Percentiles rank a stretch among this genome's conserved stretches.
Evolutionary conservation across 345 rosid species (phyloP).

Genomic region (Acer negundo): DNA sequence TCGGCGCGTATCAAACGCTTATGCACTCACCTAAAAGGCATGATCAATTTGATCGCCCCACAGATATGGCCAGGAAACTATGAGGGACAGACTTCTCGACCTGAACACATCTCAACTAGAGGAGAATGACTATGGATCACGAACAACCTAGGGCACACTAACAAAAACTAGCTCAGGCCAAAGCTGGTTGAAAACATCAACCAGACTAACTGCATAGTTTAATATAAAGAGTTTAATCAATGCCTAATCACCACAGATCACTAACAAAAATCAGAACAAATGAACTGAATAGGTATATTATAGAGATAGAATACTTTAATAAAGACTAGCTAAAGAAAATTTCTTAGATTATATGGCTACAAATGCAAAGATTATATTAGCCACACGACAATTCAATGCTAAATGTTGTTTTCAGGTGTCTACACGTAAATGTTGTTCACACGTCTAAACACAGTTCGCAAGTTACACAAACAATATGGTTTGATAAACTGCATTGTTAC

Average conservation of each 20-base stretch:
- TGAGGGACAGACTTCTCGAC: background rate
- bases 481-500: background rate
- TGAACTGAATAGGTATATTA: background rate
- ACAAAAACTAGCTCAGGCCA: background rate
- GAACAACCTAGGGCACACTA: too few relatives aligned
- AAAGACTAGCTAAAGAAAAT: background rate
- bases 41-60: background rate
- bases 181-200: background rate
- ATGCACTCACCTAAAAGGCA: background rate
- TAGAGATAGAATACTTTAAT: background rate
- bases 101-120: background rate
- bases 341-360: background rate
- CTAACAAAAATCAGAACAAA: background rate
- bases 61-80: background rate
- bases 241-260: background rate
- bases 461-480: background rate
- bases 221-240: background rate
- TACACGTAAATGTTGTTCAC: background rate
- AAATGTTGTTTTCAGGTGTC: background rate
- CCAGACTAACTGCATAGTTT: background rate
- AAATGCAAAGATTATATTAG: background rate
- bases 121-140: background rate
- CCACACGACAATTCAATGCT: background rate
- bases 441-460: background rate
- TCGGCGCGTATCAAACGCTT: background rate